These are phyloP conservation scores for Cryphonectria parasitica DNA, from an alignment of 2,329 filamentous ascomycete genomes.

Conservation along the genomic window DNA sequence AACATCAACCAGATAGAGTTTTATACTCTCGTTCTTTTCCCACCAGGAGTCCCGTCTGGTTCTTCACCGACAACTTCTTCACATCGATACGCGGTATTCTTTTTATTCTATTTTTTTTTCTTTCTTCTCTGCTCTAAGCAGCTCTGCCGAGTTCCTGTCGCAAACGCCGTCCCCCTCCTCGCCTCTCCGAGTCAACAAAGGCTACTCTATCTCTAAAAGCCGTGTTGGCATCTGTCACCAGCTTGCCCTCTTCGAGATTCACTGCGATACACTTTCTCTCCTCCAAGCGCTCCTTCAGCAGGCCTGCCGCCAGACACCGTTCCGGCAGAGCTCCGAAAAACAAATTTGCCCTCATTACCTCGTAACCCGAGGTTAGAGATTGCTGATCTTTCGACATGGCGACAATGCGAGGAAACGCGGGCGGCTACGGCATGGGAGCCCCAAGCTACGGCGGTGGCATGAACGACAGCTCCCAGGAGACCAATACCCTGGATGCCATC, in stretches of 20 bases:
- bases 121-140: neutral
- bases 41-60: neutral
- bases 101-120: neutral
- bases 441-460: constrained; percentile 78
- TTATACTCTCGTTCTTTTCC: constrained; percentile 13
- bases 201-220: neutral
- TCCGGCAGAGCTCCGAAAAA: constrained; percentile 2
- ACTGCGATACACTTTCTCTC: constrained; percentile 16
- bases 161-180: constrained; percentile 8
- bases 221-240: constrained; percentile 8
- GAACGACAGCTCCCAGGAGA: constrained; percentile 65
- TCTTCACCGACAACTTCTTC: neutral
- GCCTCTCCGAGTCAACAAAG: constrained; percentile 1
- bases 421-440: constrained; percentile 40
- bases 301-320: constrained; percentile 8
- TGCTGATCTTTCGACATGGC: constrained; percentile 22
- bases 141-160: constrained; percentile 2
- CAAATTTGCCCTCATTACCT: neutral
- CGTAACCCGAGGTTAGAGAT: neutral
- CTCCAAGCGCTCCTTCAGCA: constrained; percentile 19
- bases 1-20: constrained; percentile 12
- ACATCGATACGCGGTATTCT: constrained; percentile 16
- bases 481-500: constrained; percentile 83
- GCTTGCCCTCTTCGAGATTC: constrained; percentile 13
- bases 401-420: constrained; percentile 29